Evolutionary conservation across 2,329 filamentous ascomycete species (phyloP).

Genomic region (Xylariaceae sp.): DNA sequence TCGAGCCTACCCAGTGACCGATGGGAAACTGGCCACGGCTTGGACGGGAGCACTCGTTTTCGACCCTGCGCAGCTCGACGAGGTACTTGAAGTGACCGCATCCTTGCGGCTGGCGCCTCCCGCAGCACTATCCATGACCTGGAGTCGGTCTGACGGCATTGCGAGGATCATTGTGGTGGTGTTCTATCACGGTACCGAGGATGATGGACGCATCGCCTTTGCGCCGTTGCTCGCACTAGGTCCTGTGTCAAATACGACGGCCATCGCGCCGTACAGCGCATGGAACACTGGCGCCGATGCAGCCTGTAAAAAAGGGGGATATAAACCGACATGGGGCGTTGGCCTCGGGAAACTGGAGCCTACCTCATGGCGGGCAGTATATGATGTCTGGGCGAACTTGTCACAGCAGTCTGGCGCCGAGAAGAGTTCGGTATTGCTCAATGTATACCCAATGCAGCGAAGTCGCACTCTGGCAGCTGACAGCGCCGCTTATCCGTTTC

Average conservation of each 20-base stretch:
- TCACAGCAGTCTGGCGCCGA: conserved; percentile 3
- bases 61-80: conserved; percentile 6
- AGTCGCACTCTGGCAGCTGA: neutral
- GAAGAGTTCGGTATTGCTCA: conserved; percentile 5
- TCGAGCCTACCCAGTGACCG: conserved; percentile 4
- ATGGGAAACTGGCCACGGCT: conserved; percentile 1
- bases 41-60: conserved; percentile 8
- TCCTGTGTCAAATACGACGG: conserved; percentile 5
- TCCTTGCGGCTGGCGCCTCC: too few relatives aligned
- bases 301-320: conserved; percentile 3
- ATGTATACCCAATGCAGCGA: conserved; percentile 5
- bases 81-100: too few relatives aligned
- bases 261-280: conserved; percentile 3
- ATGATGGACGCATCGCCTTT: conserved; percentile 3
- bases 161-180: neutral
- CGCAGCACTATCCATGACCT: conserved; percentile 7
- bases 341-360: conserved; percentile 6
- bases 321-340: conserved; percentile 6
- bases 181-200: neutral
- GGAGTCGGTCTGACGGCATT: conserved; percentile 1
- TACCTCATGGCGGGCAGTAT: conserved; percentile 7
- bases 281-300: conserved; percentile 7
- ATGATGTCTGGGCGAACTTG: conserved; percentile 5
- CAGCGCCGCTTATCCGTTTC: conserved; percentile 21
- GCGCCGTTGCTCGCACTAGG: conserved; percentile 5